Conservation (phyloP, 1,284 basidiomycete species). For the Veloboletus limbatus region DNA sequence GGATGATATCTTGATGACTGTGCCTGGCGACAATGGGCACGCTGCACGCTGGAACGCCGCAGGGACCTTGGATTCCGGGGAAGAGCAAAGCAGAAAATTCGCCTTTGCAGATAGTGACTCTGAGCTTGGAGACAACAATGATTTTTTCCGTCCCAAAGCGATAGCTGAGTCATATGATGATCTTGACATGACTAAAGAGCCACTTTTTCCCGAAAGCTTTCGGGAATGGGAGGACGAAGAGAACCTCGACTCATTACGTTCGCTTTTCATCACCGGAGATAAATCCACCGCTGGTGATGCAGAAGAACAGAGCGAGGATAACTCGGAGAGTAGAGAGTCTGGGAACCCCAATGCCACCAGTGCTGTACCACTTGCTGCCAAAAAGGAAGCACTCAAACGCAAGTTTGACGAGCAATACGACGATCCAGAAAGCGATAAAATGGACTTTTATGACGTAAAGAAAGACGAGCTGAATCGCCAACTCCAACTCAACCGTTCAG, state of each 20-base stretch:
- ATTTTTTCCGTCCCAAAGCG: conserved; percentile 70
- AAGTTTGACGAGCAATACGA: conserved; percentile 98
- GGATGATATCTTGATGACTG: conserved; percentile 27
- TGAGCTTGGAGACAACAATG: conserved; percentile 61
- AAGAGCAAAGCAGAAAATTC: conserved; percentile 42
- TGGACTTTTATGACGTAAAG: conserved; percentile 88
- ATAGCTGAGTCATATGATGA: conserved; percentile 45
- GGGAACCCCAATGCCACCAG: conserved; percentile 40
- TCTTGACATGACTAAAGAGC: conserved; percentile 71
- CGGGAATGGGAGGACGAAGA: conserved; percentile 83
- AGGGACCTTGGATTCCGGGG: conserved; percentile 37
- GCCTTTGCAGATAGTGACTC: conserved; percentile 83
- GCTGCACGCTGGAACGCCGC: conserved; percentile 44
- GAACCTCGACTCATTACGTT: conserved; percentile 81
- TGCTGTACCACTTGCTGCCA: conserved; percentile 68
- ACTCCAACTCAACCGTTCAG: conserved; percentile 79
- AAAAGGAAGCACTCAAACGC: conserved; percentile 90
- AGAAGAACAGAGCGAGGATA: conserved; percentile 41
- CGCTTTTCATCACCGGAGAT: conserved; percentile 88
- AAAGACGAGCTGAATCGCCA: conserved; percentile 92
- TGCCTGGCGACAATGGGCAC: conserved; percentile 43
- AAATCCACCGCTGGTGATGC: conserved; percentile 32
- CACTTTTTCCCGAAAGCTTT: conserved; percentile 48
- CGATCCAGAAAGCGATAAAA: conserved; percentile 73
- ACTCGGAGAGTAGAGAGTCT: conserved; percentile 41